Conservation (phyloP, 331 rosid species). For the Telfairia occidentalis region DNA sequence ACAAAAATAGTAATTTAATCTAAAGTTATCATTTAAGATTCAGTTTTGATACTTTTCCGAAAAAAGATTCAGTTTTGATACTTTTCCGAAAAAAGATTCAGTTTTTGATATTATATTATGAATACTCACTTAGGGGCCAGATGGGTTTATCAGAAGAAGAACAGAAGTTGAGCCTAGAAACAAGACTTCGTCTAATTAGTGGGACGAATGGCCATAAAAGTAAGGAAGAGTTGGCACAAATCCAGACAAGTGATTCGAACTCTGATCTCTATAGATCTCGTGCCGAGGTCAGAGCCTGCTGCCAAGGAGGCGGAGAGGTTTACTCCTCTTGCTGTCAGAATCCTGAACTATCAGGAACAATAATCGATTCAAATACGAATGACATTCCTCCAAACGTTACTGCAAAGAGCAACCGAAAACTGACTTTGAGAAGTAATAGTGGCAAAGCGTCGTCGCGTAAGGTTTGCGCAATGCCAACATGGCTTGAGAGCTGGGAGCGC, state of each 20-base stretch:
- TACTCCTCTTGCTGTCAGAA: constrained; percentile 41
- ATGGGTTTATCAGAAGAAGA: constrained; percentile 78
- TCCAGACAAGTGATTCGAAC: constrained; percentile 12
- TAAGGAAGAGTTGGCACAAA: constrained; percentile 15
- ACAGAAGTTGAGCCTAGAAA: constrained; percentile 48
- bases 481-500: constrained; percentile 82
- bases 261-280: constrained; percentile 14
- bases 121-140: constrained; percentile 57
- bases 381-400: constrained; percentile 28
- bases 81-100: too few species aligned
- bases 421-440: constrained; percentile 27
- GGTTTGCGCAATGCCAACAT: constrained; percentile 50
- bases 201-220: constrained; percentile 21
- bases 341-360: constrained; percentile 18
- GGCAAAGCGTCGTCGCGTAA: constrained; percentile 41
- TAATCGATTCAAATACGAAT: constrained; percentile 20
- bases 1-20: neutral
- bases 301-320: constrained; percentile 36
- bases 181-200: constrained; percentile 35
- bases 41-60: neutral
- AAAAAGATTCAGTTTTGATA: neutral
- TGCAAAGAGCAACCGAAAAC: constrained; percentile 26
- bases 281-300: constrained; percentile 25
- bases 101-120: neutral
- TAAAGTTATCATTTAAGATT: neutral